Conservation (phyloP, 495 filamentous ascomycete species). For the Penicillium cataractarum region DNA sequence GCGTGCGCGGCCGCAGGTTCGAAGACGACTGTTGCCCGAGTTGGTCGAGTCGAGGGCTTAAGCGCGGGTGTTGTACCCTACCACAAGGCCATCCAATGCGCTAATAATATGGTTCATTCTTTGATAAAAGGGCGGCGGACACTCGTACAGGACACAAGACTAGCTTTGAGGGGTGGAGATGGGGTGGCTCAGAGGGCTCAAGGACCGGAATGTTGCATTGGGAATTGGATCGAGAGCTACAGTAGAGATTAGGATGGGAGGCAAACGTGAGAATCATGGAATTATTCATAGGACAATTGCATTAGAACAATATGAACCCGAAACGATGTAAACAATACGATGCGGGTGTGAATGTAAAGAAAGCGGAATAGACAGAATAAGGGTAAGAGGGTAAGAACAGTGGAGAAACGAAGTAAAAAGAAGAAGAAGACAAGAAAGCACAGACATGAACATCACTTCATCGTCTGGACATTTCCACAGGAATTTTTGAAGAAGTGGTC, state of each 20-base stretch:
- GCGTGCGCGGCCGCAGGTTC: constrained; percentile 9
- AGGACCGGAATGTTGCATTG: constrained; percentile 17
- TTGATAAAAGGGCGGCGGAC: neutral
- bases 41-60: constrained; percentile 22
- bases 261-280: constrained; percentile 14
- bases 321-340: constrained; percentile 28
- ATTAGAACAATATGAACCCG: constrained; percentile 38
- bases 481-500: constrained; percentile 19
- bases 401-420: constrained; percentile 6
- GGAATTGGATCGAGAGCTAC: constrained; percentile 1
- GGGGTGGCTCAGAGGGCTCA: constrained; percentile 6
- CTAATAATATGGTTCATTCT: neutral
- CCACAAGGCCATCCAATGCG: no score
- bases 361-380: constrained; percentile 20
- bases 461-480: constrained; percentile 26
- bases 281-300: constrained; percentile 25
- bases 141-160: constrained; percentile 7
- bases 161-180: neutral
- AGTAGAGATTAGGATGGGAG: neutral
- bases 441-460: constrained; percentile 20
- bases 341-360: constrained; percentile 11
- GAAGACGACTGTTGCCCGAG: constrained; percentile 23
- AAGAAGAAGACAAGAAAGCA: constrained; percentile 4
- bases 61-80: no score
- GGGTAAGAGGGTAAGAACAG: constrained; percentile 9